Evolutionary conservation across 208 protist species (phyloP), one percentile per base, ranked within the genome.

Genomic region (Porcisia deanei): DNA sequence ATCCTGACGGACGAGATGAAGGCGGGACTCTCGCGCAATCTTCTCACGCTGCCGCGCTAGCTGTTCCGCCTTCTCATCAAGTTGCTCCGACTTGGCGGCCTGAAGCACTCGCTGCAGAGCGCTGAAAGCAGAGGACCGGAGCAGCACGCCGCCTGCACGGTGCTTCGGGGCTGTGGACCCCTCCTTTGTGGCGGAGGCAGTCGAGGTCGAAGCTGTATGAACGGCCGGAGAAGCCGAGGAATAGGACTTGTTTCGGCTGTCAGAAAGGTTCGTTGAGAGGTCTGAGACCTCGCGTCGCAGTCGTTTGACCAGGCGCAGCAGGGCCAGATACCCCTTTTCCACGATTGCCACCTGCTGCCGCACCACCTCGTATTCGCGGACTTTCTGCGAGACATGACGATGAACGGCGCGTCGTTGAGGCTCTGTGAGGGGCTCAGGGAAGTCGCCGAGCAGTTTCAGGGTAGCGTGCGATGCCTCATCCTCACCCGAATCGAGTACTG

Each of bases 381-480:
- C 76, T 64, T 76, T 66, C 39, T 54, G 73, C 9, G 81, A 47
- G 18, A 88, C 84, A 72, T 92, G 79, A 22, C 76, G 84, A 53
- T 80, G 81, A 7, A 96, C 75, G 30, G 75, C 64, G 5, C 69
- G 64, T 0, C 89, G 87, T 69, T 97, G 88, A 2, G 71, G 67
- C 34, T 68, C 67, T 20, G 86, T 94, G 14, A 97, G 86, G 4
- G 90, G 90, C 34, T 86, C 86, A 0, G 93, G 93, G 54, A 91
- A 95, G 73, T 94, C 88, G 7, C 82, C 75, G 52, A 86, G 49
- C 18, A 96, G 72, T 25, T 76, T 79, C 9, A 85, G 57, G 14
- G 71, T 76, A 34, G 52, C 79, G 39, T 85, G 76, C 20, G 79
- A 59, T 37, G 76, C 60, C 12, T 71, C 76, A 3, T 77, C 69